Percentiles rank a stretch among this genome's conserved stretches.
Conservation (phyloP, 176 grass and related monocot species). For the Musa acuminata region DNA sequence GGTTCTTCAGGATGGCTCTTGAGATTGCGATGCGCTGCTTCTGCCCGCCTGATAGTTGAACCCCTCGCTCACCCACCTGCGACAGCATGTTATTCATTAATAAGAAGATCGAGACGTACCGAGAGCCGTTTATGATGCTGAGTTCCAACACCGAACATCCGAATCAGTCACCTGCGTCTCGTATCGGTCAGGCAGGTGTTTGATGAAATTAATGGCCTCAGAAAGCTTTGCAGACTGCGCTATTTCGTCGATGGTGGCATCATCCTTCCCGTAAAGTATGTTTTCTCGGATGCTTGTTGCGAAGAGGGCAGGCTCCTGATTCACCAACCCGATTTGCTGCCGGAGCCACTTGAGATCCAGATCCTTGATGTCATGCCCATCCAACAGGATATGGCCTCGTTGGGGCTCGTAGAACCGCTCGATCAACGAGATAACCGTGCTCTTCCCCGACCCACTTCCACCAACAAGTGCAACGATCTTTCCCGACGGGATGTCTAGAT, state of each 20-base stretch:
- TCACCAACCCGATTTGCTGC: conserved; percentile 79
- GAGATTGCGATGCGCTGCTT: conserved; percentile 95
- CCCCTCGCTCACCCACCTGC: conserved; percentile 77
- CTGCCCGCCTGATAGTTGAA: conserved; percentile 88
- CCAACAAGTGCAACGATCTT: conserved; percentile 85
- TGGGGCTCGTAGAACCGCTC: conserved; percentile 96
- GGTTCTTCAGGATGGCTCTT: conserved; percentile 83
- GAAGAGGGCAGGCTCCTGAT: conserved; percentile 93
- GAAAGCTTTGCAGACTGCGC: conserved; percentile 77
- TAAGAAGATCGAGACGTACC: not conserved
- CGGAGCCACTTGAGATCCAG: conserved; percentile 92
- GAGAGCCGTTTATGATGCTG: no score
- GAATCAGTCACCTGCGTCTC: conserved; percentile 49
- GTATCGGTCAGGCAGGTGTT: conserved; percentile 70
- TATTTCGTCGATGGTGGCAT: conserved; percentile 58
- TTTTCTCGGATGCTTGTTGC: conserved; percentile 94
- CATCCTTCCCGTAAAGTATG: conserved; percentile 86
- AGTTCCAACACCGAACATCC: no score
- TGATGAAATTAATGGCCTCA: conserved; percentile 78
- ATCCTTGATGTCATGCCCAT: conserved; percentile 54
- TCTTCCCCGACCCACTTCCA: conserved; percentile 88
- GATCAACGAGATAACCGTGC: conserved; percentile 83
- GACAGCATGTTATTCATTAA: not conserved
- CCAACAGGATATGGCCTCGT: conserved; percentile 46
- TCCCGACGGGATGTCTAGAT: conserved; percentile 65